A percentile compares a stretch with the other conserved stretches of the same genome.
phyloP scores from a whole-genome alignment of 192 early-diverging fungal genomes.

The Backusella tuberculispora region DNA sequence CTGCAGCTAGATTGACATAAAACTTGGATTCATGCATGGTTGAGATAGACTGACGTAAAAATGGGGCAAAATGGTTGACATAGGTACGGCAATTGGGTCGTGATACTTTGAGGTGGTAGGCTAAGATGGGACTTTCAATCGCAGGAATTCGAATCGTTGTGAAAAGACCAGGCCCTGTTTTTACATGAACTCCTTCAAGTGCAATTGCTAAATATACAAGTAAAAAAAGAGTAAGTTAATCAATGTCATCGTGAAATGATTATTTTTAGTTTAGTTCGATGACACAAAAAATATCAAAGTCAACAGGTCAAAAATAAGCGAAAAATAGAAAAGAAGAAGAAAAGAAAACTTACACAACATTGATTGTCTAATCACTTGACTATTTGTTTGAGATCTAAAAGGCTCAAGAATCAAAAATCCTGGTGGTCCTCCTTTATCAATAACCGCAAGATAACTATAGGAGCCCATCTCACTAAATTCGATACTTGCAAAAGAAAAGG shows the following conservation, averaged over 20 bases:
- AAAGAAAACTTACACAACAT: slow-evolving; percentile 41
- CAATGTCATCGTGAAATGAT: neutral
- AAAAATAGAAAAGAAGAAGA: neutral
- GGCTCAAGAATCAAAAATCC: slow-evolving; percentile 52
- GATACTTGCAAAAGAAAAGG: slow-evolving; percentile 46
- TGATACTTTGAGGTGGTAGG: slow-evolving; percentile 52
- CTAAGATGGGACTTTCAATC: slow-evolving; percentile 54
- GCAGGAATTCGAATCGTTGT: slow-evolving; percentile 51
- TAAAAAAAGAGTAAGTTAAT: neutral
- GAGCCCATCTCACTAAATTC: slow-evolving; percentile 41
- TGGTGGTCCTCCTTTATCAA: slow-evolving; percentile 40
- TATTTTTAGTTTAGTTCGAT: neutral
- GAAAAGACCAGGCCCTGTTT: slow-evolving; percentile 31
- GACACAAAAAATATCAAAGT: neutral
- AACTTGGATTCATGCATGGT: slow-evolving; percentile 60
- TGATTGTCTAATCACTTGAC: slow-evolving; percentile 35
- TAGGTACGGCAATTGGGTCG: slow-evolving; percentile 29
- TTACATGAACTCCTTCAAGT: slow-evolving; percentile 26
- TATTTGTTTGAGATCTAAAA: slow-evolving; percentile 31
- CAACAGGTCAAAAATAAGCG: too few relatives aligned
- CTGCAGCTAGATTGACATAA: slow-evolving; percentile 46
- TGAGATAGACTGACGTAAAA: slow-evolving; percentile 59
- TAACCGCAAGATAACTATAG: slow-evolving; percentile 45
- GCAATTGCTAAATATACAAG: slow-evolving; percentile 15
- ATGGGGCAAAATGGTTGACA: slow-evolving; percentile 48